These are phyloP conservation scores for Penicillium sp. DNA, from an alignment of 2,329 filamentous ascomycete genomes.

Conservation along the genomic window DNA sequence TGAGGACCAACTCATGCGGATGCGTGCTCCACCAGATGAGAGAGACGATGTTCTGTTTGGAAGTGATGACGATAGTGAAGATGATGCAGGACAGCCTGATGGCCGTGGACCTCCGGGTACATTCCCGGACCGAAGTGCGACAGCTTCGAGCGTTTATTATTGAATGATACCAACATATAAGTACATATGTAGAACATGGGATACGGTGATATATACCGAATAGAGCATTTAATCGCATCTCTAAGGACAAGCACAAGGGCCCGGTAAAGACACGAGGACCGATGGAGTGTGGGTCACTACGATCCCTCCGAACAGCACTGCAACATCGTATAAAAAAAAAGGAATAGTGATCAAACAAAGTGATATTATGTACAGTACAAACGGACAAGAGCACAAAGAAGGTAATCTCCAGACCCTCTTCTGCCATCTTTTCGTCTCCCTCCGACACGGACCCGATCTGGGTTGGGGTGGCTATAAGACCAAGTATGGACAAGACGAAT, in stretches of 20 bases:
- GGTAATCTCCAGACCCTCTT: slow-evolving; percentile 12
- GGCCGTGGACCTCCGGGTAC: slow-evolving; percentile 31
- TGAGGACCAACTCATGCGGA: slow-evolving; percentile 58
- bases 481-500: background rate
- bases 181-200: background rate
- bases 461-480: background rate
- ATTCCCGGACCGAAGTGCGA: slow-evolving; percentile 39
- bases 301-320: background rate
- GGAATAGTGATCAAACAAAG: slow-evolving; percentile 26
- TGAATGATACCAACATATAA: slow-evolving; percentile 17
- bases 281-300: background rate
- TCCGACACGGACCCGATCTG: background rate
- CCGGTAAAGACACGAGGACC: background rate
- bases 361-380: slow-evolving; percentile 34
- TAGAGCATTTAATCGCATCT: background rate
- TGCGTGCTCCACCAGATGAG: slow-evolving; percentile 58
- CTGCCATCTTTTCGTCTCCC: slow-evolving; percentile 13
- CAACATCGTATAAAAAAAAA: slow-evolving; percentile 5
- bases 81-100: slow-evolving; percentile 23
- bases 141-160: slow-evolving; percentile 36
- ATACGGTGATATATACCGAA: too few relatives aligned
- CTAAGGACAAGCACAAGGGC: background rate
- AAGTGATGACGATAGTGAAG: slow-evolving; percentile 50
- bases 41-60: slow-evolving; percentile 37
- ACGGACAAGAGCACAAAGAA: slow-evolving; percentile 8